phyloP scores from a whole-genome alignment of 129 eudicot genomes.

The Chrysanthemum makinoi region DNA sequence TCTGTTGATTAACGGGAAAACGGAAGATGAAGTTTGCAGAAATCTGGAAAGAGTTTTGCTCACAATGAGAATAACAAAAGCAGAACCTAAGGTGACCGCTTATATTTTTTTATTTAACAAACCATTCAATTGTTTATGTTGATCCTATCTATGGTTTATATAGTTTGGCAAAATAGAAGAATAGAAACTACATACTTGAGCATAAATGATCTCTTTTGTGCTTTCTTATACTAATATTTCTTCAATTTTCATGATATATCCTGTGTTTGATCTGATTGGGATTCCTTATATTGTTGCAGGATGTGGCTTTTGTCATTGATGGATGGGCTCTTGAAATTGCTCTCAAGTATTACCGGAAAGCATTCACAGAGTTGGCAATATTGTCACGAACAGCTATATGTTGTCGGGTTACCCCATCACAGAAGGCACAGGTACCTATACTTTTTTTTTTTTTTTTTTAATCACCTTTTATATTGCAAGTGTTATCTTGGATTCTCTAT shows the following conservation, averaged over 20 bases:
- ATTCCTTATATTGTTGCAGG: slow-evolving; percentile 43
- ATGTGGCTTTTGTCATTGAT: slow-evolving; percentile 95
- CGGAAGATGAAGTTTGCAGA: slow-evolving; percentile 89
- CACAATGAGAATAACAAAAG: slow-evolving; percentile 85
- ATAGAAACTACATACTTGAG: neutral
- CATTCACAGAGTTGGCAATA: slow-evolving; percentile 91
- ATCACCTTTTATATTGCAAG: slow-evolving; percentile 2
- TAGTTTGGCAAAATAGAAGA: neutral
- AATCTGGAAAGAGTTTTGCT: slow-evolving; percentile 93
- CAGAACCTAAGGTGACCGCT: slow-evolving; percentile 80
- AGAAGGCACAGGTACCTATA: slow-evolving; percentile 87
- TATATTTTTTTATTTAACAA: neutral
- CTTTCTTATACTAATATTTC: neutral
- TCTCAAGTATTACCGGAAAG: slow-evolving; percentile 74
- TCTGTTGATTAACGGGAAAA: slow-evolving; percentile 79
- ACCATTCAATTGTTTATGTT: slow-evolving; percentile 4
- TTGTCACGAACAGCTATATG: slow-evolving; percentile 94
- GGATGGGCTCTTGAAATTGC: slow-evolving; percentile 99
- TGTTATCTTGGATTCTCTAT: neutral
- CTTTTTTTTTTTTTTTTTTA: no score
- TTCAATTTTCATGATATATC: neutral
- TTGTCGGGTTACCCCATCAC: slow-evolving; percentile 98
- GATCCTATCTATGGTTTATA: neutral
- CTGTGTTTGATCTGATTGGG: slow-evolving; percentile 8
- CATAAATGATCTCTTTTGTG: neutral